phyloP scores from a whole-genome alignment of 192 early-diverging fungal genomes.

The Piromyces finnis region DNA sequence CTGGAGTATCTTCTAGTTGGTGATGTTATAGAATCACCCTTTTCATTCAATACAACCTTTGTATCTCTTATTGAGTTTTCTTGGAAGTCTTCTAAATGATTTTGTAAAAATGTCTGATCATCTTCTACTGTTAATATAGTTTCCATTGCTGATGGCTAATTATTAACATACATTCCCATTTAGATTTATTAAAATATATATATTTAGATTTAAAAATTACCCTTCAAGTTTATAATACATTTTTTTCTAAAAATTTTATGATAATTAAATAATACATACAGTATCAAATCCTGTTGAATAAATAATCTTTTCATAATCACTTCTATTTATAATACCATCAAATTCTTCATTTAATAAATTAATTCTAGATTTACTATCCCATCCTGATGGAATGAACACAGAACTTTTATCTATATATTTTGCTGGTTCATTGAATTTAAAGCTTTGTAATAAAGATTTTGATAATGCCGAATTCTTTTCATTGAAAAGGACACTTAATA shows the following conservation, averaged over 20 bases:
- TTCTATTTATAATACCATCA: background rate
- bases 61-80: background rate
- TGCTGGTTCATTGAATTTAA: background rate
- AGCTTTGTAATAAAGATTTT: background rate
- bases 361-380: background rate
- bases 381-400: background rate
- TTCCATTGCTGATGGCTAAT: background rate
- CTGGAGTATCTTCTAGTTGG: background rate
- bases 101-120: background rate
- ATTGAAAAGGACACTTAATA: background rate
- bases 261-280: background rate
- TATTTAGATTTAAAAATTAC: too few relatives aligned
- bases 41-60: background rate
- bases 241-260: too few relatives aligned
- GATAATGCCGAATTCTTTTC: background rate
- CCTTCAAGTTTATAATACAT: too few relatives aligned
- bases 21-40: background rate
- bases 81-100: background rate
- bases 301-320: background rate
- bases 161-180: too few relatives aligned
- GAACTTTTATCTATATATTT: background rate
- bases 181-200: too few relatives aligned
- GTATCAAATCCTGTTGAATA: background rate
- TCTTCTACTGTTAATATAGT: background rate
- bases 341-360: background rate